Base-by-base conservation (phyloP, 305 asterid genomes). In the Plantago lanceolata region DNA sequence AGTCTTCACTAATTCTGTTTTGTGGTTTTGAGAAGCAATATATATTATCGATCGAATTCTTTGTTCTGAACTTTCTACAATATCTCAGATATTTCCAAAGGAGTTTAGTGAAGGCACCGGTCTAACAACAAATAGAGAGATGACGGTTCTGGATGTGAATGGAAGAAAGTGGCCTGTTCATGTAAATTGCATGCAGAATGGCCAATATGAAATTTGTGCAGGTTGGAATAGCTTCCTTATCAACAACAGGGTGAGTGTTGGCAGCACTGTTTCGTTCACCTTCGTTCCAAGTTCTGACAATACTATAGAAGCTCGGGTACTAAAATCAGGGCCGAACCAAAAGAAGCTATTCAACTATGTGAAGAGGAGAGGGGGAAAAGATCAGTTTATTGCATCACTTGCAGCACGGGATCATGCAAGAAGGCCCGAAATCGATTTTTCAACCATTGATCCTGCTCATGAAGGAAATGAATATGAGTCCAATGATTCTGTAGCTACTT, bases 101-200 rank as follows among this genome's bases (percentile, higher is more conserved):
- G 43, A 56, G 18, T 29, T 56, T 40, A 40, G 9, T 26, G 16
- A 29, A 28, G 33, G 44, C 37, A 56, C 44, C 5, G 61, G 45
- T 8, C 1, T 56, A n/a, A 56, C 19, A 13, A 20, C 5, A 29
- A 19, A 56, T 19, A 40, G 1, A 45, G 44, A 56, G 17, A n/a
- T 56, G 8, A 26, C 59, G 8, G 4, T 56, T 12, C 61, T 26
- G 37, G 19, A 29, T 56, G 18, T n/a, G 61, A 40, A 29, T 2
- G 61, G 61, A 7, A 40, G 8, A 19, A 40, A 56, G 45, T 56
- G 61, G 45, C 44, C 45, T 56, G 61, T 56, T 19, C 37, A 28
- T 35, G 61, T 19, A 29, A n/a, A 29, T 11, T 40, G 5, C 24
- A 56, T 4, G 17, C 4, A n/a, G 45, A 6, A n/a, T 8, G 12